Percentiles rank a stretch among this genome's conserved stretches.
These are phyloP conservation scores for Termitomyces sp. DNA, from an alignment of 768 basidiomycete genomes.

Conservation along the genomic window DNA sequence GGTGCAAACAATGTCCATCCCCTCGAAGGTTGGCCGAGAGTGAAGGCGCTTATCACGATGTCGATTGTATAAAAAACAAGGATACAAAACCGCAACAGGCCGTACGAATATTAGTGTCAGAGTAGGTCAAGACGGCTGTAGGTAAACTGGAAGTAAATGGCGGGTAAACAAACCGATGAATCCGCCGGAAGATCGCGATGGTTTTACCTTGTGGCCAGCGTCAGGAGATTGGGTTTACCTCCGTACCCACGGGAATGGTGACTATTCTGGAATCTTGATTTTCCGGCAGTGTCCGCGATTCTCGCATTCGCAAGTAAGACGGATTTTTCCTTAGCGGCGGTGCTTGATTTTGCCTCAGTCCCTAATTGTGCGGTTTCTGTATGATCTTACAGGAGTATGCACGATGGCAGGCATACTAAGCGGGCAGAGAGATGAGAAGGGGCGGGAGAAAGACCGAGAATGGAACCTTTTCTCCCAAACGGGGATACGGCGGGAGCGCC, in stretches of 20 bases:
- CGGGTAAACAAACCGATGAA: background rate
- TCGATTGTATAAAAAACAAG: background rate
- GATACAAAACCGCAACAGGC: background rate
- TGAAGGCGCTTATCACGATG: constrained; percentile 1
- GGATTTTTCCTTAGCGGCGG: background rate
- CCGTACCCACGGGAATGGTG: background rate
- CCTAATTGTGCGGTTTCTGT: background rate
- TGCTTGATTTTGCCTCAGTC: background rate
- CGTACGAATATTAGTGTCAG: background rate
- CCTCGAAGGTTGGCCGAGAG: constrained; percentile 1
- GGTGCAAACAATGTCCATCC: background rate
- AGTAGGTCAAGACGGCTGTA: background rate
- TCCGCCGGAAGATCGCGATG: background rate
- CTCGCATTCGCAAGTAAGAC: constrained; percentile 10
- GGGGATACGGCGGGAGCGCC: constrained; percentile 7
- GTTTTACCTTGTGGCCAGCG: background rate
- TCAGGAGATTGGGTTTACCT: constrained; percentile 8
- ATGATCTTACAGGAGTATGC: background rate
- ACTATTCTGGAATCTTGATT: constrained; percentile 10
- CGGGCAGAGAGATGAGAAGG: background rate
- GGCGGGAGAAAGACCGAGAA: constrained; percentile 3
- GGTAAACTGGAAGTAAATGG: background rate
- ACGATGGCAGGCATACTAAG: background rate
- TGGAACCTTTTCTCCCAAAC: constrained; percentile 14
- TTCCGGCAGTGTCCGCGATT: constrained; percentile 17